A percentile compares a stretch with the other conserved stretches of the same genome.
These are phyloP conservation scores for Paramecium tetraurelia DNA, from an alignment of 73 alveolate genomes.

Conservation along the genomic window DNA sequence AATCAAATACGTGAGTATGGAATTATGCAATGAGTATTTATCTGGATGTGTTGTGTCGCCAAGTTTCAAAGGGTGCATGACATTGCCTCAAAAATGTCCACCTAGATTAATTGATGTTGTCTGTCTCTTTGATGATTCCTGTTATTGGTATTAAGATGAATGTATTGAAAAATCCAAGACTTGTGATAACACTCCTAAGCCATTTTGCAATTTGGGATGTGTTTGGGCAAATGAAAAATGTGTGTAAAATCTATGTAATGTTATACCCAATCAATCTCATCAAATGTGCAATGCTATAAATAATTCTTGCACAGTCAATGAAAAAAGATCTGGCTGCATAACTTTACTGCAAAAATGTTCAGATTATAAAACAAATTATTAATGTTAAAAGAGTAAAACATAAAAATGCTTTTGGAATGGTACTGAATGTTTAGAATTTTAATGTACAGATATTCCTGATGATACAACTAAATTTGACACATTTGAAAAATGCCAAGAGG, in stretches of 20 bases:
- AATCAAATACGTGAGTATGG: background rate
- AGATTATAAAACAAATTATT: background rate
- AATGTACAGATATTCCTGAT: background rate
- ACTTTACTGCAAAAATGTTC: background rate
- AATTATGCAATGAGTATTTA: background rate
- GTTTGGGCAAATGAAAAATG: background rate
- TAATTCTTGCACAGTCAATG: background rate
- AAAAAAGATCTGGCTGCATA: background rate
- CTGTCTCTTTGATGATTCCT: background rate
- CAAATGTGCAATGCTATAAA: background rate
- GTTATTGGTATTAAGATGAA: background rate
- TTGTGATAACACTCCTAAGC: background rate
- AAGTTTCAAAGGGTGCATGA: background rate
- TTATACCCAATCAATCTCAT: background rate
- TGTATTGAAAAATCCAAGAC: background rate
- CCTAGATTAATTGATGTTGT: background rate
- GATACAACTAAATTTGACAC: background rate
- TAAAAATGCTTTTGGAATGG: background rate
- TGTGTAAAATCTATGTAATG: background rate
- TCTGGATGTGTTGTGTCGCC: background rate
- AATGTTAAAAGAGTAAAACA: background rate
- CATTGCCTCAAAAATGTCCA: background rate
- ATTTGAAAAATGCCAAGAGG: background rate
- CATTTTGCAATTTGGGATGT: background rate
- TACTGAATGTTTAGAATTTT: background rate